A percentile compares a stretch with the other conserved stretches of the same genome.
Conservation (phyloP, 2,329 filamentous ascomycete genomes). For the Penicillium sp. region DNA sequence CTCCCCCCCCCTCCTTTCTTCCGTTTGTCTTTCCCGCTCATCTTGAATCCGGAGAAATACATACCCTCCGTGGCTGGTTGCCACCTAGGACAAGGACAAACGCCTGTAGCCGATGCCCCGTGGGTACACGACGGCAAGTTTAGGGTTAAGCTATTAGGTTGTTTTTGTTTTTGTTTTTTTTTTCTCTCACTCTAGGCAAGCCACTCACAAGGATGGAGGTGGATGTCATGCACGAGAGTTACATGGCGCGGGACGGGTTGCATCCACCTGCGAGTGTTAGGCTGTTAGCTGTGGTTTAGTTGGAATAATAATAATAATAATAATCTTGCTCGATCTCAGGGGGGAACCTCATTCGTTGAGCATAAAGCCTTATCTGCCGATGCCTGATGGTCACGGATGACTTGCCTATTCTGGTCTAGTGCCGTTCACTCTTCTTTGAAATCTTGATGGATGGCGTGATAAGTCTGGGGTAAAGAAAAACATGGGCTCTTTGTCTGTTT, state of each 20-base stretch:
- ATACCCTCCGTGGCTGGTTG: neutral
- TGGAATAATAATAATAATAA: no score
- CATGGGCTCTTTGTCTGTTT: neutral
- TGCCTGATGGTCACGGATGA: slow-evolving; percentile 12
- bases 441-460: slow-evolving; percentile 19
- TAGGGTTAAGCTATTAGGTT: slow-evolving; percentile 16
- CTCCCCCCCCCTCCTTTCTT: neutral
- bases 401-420: slow-evolving; percentile 4
- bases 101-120: neutral
- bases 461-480: slow-evolving; percentile 24
- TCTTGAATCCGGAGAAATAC: neutral
- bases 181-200: neutral
- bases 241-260: slow-evolving; percentile 15
- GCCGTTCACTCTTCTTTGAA: no score
- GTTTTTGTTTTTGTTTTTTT: no score
- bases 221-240: slow-evolving; percentile 8
- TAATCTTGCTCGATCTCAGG: neutral
- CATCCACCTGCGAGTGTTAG: slow-evolving; percentile 11
- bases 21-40: neutral
- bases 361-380: slow-evolving; percentile 19
- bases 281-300: no score
- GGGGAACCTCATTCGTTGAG: slow-evolving; percentile 3
- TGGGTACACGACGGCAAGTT: neutral
- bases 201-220: slow-evolving; percentile 5
- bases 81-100: neutral